A percentile compares a stretch with the other conserved stretches of the same genome.
Conservation (phyloP, 352 stramenopile genomes). For the Phytophthora sp. region DNA sequence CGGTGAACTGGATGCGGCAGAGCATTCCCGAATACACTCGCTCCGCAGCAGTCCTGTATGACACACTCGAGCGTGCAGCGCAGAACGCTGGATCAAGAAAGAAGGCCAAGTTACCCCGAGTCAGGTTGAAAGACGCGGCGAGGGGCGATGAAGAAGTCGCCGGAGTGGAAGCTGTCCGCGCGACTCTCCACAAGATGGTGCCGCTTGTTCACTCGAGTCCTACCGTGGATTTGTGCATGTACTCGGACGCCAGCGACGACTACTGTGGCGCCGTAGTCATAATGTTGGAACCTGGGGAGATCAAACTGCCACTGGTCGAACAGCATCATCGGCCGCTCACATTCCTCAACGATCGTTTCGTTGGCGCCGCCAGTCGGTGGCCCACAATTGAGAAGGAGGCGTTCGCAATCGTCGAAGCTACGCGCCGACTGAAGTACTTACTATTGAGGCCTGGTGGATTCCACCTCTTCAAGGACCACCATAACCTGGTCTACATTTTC, state of each 20-base stretch:
- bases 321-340: neutral
- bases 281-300: neutral
- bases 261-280: neutral
- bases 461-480: neutral
- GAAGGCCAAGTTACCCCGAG: too few species aligned
- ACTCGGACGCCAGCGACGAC: neutral
- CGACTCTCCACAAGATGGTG: too few species aligned
- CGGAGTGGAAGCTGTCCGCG: too few species aligned
- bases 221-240: neutral
- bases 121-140: too few species aligned
- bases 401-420: neutral
- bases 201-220: neutral
- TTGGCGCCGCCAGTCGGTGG: constrained; percentile 3
- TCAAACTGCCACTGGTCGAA: neutral
- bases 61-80: too few species aligned
- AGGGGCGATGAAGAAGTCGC: too few species aligned
- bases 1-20: too few species aligned
- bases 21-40: too few species aligned
- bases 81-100: too few species aligned
- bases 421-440: neutral
- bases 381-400: constrained; percentile 25
- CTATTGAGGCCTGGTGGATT: neutral
- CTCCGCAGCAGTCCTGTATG: too few species aligned
- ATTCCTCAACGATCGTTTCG: constrained; percentile 8
- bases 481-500: neutral